Base-by-base conservation (phyloP, 2,329 filamentous ascomycete genomes). In the Xylariaceae sp. region DNA sequence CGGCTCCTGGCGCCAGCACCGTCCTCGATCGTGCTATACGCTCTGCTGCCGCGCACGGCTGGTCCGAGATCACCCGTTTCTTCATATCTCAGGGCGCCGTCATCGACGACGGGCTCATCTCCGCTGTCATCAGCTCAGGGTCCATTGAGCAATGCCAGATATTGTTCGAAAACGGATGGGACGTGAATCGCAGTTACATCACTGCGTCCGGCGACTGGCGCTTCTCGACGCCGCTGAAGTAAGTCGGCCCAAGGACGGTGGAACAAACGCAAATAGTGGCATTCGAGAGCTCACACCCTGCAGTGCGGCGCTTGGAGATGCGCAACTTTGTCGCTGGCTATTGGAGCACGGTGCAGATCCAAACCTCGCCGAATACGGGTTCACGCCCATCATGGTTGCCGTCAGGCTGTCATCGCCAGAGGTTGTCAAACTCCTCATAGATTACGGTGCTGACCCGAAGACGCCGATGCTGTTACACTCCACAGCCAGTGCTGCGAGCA, bases 131-230 rank as follows among this genome's bases (percentile, higher is more conserved):
- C 13, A 46, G 40, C 34, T 50, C 44, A 11, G 49, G 49, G 12
- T 51, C 49, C 15, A 27, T 48, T 23, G 49, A 51, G 31, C 49
- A 50, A 37, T 51, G 49, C 37, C 34, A 51, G 7, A 30, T 51
- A 13, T 43, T 51, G 11, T 32, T 43, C 14, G 34, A 36, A 3
- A 40, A 51, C 23, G 45, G 45, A 16, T 51, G 49, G 49, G 45
- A 51, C 31, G 49, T 51, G 17, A 51, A 51, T 35, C 47, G 41
- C 29, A 51, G 49, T 41, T 51, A 51, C 37, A 51, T 51, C 31
- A 50, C 43, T 31, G 41, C 49, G 29, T 42, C 41, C 4, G 47
- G 43, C 8, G 49, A 50, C 30, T 51, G 47, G 47, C 47, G 43
- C 18, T 51, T 51, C 32, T 50, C 44, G 43, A 50, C 49, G 31